Percentiles rank a stretch among this genome's conserved stretches.
Conservation (phyloP, 73 alveolate species). For the Tetrahymena thermophila region DNA sequence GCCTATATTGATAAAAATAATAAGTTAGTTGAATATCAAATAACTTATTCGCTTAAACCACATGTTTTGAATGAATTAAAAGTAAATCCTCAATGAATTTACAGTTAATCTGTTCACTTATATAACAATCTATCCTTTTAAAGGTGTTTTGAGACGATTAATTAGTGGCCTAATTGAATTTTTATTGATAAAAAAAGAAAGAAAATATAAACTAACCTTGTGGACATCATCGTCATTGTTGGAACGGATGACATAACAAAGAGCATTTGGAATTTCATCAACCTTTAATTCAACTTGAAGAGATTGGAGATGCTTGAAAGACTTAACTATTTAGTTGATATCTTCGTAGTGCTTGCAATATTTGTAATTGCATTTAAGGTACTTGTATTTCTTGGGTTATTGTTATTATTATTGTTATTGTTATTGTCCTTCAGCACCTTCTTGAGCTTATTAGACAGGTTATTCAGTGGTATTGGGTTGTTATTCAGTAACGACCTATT, state of each 20-base stretch:
- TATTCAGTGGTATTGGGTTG: not conserved
- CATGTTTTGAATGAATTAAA: not conserved
- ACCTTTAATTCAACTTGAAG: not conserved
- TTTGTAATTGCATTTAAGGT: not conserved
- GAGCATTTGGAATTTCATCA: slow-evolving; percentile 21
- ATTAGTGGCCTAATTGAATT: not conserved
- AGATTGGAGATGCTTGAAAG: not conserved
- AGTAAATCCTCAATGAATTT: not conserved
- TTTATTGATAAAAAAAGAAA: too few relatives aligned
- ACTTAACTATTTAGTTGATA: not conserved
- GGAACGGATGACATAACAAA: slow-evolving; percentile 23
- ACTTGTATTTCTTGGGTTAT: not conserved
- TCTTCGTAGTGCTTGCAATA: not conserved
- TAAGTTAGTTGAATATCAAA: not conserved
- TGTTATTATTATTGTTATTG: not conserved
- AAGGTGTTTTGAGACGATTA: not conserved
- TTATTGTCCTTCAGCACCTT: not conserved
- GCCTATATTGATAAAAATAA: not conserved
- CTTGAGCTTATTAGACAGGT: not conserved
- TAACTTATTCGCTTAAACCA: not conserved
- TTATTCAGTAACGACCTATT: not conserved
- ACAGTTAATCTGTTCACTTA: not conserved
- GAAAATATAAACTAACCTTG: not conserved
- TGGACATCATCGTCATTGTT: slow-evolving; percentile 45
- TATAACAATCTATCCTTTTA: not conserved